Conservation (phyloP, 371 early-diverging fungal species). For the Mortierella sp. region DNA sequence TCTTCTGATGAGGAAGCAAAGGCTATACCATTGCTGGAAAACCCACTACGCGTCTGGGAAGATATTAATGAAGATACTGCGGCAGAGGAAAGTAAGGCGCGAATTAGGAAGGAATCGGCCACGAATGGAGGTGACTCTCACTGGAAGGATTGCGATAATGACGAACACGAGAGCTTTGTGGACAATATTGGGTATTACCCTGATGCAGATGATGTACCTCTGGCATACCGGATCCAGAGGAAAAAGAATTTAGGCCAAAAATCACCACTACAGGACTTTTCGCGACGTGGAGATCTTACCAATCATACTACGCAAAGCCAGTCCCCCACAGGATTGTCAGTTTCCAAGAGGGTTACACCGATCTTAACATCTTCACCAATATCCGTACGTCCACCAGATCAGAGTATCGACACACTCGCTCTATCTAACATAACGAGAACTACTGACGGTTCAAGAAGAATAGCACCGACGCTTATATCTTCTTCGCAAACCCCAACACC, state of each 20-base stretch:
- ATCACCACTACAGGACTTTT: background rate
- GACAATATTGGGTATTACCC: too few relatives aligned
- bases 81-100: background rate
- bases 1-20: background rate
- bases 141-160: background rate
- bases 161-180: background rate
- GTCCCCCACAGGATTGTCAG: background rate
- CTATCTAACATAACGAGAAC: background rate
- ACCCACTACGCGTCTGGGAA: constrained; percentile 12
- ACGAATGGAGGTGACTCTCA: background rate
- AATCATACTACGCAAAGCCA: background rate
- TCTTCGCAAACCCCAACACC: background rate
- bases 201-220: constrained; percentile 6
- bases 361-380: background rate
- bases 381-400: background rate
- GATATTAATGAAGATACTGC: background rate
- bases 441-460: background rate
- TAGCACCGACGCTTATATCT: background rate
- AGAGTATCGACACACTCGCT: background rate
- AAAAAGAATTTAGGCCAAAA: background rate
- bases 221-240: background rate
- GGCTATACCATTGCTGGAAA: constrained; percentile 2
- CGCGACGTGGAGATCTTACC: background rate
- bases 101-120: background rate
- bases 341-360: background rate